Evolutionary conservation across 116 monocot genomes (phyloP), one percentile per base, ranked within the genome.

Genomic region (Papilionanthe hybrid): DNA sequence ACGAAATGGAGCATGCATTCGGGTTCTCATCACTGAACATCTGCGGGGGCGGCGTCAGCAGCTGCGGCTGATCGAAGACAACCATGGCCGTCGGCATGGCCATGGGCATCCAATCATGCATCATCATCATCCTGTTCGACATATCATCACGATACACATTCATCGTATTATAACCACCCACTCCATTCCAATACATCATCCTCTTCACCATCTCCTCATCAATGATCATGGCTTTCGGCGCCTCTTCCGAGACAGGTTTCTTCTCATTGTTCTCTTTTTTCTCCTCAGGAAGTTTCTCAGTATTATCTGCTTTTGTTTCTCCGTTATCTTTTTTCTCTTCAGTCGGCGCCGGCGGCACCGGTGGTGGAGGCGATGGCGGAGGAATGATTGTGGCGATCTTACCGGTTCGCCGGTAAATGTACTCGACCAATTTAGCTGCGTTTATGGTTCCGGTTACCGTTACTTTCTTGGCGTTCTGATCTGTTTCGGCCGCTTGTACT

Each of bases 21-120:
- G 96, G 96, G 37, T 96, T 96, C 90, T 96, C 96, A 48, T 96
- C 96, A 42, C 96, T 96, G 83, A 96, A 96, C 19, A 93, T 15
- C 80, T 96, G 96, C 1, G 96, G 93, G 20, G 91, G 91, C 7
- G 91, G 91, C 7, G 87, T 92, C n/a, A 82, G 79, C 81, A 27
- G 55, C 43, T 18, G 75, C 15, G 75, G 88, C 73, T 44, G 82
- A 29, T 93, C 85, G 10, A 92, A 42, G 23, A 85, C 65, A 68
- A 90, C 86, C 18, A 90, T 75, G 1, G 92, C 86, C 72, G 77
- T 78, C 19, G 41, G 22, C 49, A 55, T 50, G 10, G 55, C 44
- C 74, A 50, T 42, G 1, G 66, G 41, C 75, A 68, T 66, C 78
- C 42, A 30, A 47, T 75, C 49, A 6, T 25, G 37, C 75, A 49